phyloP scores from a whole-genome alignment of 495 filamentous ascomycete genomes.

The Rusavskia elegans region DNA sequence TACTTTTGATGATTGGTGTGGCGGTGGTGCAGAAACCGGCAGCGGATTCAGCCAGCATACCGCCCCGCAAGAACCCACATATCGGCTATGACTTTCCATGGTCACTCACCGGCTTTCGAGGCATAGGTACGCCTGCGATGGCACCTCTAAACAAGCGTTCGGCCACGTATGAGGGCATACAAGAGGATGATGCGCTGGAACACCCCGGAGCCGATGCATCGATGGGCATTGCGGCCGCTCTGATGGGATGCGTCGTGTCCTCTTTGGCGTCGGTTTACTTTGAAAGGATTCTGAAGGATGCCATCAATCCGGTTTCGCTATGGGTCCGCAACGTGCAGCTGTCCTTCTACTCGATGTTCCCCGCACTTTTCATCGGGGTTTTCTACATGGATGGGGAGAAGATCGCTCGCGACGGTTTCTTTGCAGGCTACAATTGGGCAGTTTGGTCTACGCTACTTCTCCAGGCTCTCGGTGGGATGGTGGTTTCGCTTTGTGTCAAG shows the following conservation, averaged over 20 bases:
- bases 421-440: conserved; percentile 79
- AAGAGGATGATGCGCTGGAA: conserved; percentile 54
- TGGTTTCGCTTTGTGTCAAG: conserved; percentile 71
- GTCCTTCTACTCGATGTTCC: conserved; percentile 79
- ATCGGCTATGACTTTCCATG: conserved; percentile 53
- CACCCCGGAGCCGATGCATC: conserved; percentile 54
- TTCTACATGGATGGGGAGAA: conserved; percentile 71
- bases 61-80: conserved; percentile 19
- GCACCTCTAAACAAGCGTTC: conserved; percentile 51
- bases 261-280: conserved; percentile 82
- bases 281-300: conserved; percentile 86
- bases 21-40: conserved; percentile 73
- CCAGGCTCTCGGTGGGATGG: conserved; percentile 70
- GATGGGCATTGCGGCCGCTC: conserved; percentile 62
- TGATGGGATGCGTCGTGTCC: conserved; percentile 61
- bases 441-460: conserved; percentile 76
- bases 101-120: conserved; percentile 43
- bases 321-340: conserved; percentile 94
- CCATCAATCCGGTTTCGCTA: conserved; percentile 48
- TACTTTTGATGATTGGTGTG: conserved; percentile 71
- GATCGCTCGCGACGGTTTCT: conserved; percentile 73
- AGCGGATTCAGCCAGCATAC: conserved; percentile 27
- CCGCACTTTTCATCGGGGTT: conserved; percentile 72
- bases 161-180: conserved; percentile 88
- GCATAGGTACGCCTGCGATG: conserved; percentile 22